Evolutionary conservation across 2,329 filamentous ascomycete genomes (phyloP).

Genomic region (Apiospora malaysiana): DNA sequence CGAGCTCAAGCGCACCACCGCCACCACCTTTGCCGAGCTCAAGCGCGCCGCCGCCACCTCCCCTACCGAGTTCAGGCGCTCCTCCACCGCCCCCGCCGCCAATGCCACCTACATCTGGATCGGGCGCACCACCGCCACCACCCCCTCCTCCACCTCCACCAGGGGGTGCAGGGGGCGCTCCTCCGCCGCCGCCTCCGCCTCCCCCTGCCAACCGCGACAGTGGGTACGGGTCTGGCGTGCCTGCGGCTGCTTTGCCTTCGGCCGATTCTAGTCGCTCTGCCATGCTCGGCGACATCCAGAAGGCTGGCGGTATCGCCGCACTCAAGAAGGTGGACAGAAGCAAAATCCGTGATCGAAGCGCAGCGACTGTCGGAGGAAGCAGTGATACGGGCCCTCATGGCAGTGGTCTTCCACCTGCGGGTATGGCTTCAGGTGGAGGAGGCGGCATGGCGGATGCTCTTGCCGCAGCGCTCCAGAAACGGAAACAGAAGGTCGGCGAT

Average conservation of each 20-base stretch:
- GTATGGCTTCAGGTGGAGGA: constrained; percentile 57
- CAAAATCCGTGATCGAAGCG: constrained; percentile 76
- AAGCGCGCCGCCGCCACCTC: constrained; percentile 31
- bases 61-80: constrained; percentile 28
- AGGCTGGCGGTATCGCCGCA: constrained; percentile 67
- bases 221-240: constrained; percentile 60
- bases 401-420: constrained; percentile 57
- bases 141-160: constrained; percentile 45
- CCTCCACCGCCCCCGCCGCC: constrained; percentile 31
- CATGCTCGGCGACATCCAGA: constrained; percentile 74
- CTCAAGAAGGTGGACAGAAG: constrained; percentile 77
- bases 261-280: constrained; percentile 59
- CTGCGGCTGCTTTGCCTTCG: constrained; percentile 49
- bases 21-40: constrained; percentile 29
- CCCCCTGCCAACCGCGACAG: constrained; percentile 64
- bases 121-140: constrained; percentile 32
- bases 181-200: constrained; percentile 51
- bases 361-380: constrained; percentile 61
- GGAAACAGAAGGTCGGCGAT: constrained; percentile 92
- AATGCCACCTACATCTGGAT: constrained; percentile 26
- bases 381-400: constrained; percentile 57
- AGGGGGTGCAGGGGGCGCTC: constrained; percentile 42
- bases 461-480: constrained; percentile 76
- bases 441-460: constrained; percentile 82
- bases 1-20: constrained; percentile 30